Evolutionary conservation across 2,329 filamentous ascomycete genomes (phyloP), one percentile per base, ranked within the genome.

Genomic region (Diaporthe sp.): DNA sequence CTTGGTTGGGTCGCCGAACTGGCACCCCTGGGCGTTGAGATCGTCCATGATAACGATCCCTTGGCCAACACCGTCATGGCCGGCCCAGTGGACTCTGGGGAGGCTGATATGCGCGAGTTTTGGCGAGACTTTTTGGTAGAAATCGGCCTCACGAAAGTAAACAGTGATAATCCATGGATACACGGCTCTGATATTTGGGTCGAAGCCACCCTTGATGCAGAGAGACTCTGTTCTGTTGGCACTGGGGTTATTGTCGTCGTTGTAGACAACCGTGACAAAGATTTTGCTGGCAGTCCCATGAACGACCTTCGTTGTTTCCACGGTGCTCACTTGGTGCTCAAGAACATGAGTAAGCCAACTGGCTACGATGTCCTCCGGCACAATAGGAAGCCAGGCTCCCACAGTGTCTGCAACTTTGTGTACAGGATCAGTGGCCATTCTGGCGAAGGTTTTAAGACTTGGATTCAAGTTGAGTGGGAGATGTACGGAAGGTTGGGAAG

Each of bases 1-100:
- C 13, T 77, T 76, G 1, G 81, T 80, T 52, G 84, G 82, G 2
- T 80, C 72, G 2, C 83, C 78, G 73, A 85, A 85, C 28, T 52
- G 33, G 58, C 58, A 72, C 9, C 67, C 67, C 38, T 66, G 47
- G 15, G 38, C 15, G 25, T 10, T 47, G 28, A 74, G 73, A 38
- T 72, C 68, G 12, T 71, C 67, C 73, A 74, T 74, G 35, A 72
- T 45, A 30, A 74, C 30, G 0, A 61, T 54, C 4, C 60, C 69
- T n/a, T 64, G 58, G 33, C 50, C 38, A 17, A 40, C 12, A 7
- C 54, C 40, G 30, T 72, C 38, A 7, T 71, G 68, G 19, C 67
- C 73, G 67, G 67, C 69, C 73, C 73, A 72, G n/a, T 55, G 52
- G 6, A 47, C 54, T n/a, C 28, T 30, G 13, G 73, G 68, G 19